These are phyloP conservation scores for Talaromyces liani DNA, from an alignment of 495 filamentous ascomycete genomes.

Conservation along the genomic window DNA sequence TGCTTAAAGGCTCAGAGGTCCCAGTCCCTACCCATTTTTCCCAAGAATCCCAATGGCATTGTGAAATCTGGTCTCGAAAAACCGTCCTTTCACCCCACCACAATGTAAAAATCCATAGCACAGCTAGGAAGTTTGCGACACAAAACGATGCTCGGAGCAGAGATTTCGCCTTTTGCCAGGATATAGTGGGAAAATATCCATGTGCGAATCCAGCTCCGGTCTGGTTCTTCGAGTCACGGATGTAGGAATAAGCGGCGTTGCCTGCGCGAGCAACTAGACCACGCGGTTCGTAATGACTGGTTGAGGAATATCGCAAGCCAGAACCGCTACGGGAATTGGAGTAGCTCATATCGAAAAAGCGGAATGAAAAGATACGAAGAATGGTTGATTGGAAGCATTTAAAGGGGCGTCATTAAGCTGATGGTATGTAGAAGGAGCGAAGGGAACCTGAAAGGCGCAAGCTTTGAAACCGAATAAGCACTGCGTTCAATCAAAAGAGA, in stretches of 20 bases:
- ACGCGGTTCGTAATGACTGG: slow-evolving; percentile 5
- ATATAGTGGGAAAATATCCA: slow-evolving; percentile 10
- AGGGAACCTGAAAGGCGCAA: neutral
- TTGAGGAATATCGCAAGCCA: slow-evolving; percentile 9
- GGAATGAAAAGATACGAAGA: neutral
- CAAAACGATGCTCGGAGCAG: slow-evolving; percentile 35
- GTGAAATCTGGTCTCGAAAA: slow-evolving; percentile 57
- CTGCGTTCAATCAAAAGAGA: neutral
- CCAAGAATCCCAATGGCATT: slow-evolving; percentile 82
- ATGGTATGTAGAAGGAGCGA: neutral
- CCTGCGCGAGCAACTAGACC: slow-evolving; percentile 15
- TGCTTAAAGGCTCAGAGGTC: neutral
- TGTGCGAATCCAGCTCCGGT: slow-evolving; percentile 2
- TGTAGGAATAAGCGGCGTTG: slow-evolving; percentile 21
- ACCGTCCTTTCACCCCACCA: slow-evolving; percentile 84
- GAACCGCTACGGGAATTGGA: slow-evolving; percentile 25
- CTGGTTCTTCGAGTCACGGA: neutral
- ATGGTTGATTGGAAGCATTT: neutral
- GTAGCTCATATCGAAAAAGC: slow-evolving; percentile 26
- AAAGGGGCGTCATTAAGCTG: neutral
- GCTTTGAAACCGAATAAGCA: neutral
- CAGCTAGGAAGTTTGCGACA: slow-evolving; percentile 57
- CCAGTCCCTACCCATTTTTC: slow-evolving; percentile 71
- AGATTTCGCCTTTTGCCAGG: slow-evolving; percentile 8
- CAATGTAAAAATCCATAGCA: slow-evolving; percentile 67